Evolutionary conservation across 2,329 filamentous ascomycete genomes (phyloP).

Genomic region (Calonectria montana): DNA sequence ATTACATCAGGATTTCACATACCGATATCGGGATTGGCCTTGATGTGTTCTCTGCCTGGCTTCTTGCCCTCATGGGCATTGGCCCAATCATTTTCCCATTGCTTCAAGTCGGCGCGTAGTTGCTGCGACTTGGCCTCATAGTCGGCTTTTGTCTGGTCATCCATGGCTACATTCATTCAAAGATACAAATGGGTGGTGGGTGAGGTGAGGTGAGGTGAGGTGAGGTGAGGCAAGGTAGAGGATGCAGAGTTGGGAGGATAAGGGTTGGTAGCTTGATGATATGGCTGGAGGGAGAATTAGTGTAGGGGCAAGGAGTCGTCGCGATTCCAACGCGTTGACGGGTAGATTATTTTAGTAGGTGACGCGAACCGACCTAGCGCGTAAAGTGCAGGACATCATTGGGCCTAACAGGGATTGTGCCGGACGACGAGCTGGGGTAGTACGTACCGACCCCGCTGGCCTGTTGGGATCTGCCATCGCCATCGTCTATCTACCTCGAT

Average conservation of each 20-base stretch:
- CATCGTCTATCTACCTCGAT: not conserved
- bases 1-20: constrained; percentile 37
- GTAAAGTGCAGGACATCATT: constrained; percentile 35
- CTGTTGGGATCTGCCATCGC: not conserved
- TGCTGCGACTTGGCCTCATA: constrained; percentile 63
- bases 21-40: constrained; percentile 78
- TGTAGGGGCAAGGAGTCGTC: constrained; percentile 23
- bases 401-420: constrained; percentile 25
- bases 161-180: constrained; percentile 52
- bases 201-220: no score
- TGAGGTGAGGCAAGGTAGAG: not conserved
- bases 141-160: constrained; percentile 54
- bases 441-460: constrained; percentile 4
- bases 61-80: constrained; percentile 73
- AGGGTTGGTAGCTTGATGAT: not conserved
- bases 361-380: constrained; percentile 41
- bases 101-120: constrained; percentile 77
- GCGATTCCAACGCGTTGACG: constrained; percentile 34
- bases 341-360: constrained; percentile 15
- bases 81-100: constrained; percentile 78
- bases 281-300: constrained; percentile 3
- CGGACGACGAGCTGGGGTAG: not conserved
- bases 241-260: not conserved
- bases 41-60: constrained; percentile 80
- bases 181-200: not conserved